phyloP scores from a whole-genome alignment of 768 basidiomycete genomes.

The Pholiota microspora region DNA sequence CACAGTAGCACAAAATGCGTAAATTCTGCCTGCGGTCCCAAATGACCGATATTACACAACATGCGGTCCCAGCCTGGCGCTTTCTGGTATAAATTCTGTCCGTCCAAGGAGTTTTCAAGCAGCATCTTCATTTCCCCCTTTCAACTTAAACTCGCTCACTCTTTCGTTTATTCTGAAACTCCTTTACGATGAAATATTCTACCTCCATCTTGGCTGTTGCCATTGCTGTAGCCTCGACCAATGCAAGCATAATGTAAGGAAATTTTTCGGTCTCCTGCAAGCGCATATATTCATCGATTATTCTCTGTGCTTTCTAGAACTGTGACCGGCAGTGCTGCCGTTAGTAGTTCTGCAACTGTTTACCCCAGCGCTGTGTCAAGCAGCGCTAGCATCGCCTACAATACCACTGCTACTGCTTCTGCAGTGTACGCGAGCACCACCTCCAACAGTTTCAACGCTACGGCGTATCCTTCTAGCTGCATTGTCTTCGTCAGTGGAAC shows the following conservation, averaged over 20 bases:
- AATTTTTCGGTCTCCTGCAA: too few species aligned
- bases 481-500: not conserved
- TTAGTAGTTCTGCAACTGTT: too few species aligned
- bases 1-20: not conserved
- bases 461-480: not conserved
- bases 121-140: not conserved
- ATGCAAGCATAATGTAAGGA: not conserved
- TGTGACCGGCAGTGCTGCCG: not conserved
- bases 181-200: not conserved
- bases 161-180: not conserved
- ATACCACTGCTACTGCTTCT: too few species aligned
- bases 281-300: too few species aligned
- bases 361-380: too few species aligned
- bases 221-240: not conserved
- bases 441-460: too few species aligned
- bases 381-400: too few species aligned
- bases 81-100: not conserved
- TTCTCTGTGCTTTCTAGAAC: not conserved
- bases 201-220: not conserved
- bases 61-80: not conserved
- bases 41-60: not conserved
- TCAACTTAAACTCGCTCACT: not conserved
- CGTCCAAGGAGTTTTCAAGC: not conserved
- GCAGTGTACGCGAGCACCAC: too few species aligned
- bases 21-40: not conserved